phyloP scores from a whole-genome alignment of 2,329 filamentous ascomycete species.

The Colletotrichum endophyticum region DNA sequence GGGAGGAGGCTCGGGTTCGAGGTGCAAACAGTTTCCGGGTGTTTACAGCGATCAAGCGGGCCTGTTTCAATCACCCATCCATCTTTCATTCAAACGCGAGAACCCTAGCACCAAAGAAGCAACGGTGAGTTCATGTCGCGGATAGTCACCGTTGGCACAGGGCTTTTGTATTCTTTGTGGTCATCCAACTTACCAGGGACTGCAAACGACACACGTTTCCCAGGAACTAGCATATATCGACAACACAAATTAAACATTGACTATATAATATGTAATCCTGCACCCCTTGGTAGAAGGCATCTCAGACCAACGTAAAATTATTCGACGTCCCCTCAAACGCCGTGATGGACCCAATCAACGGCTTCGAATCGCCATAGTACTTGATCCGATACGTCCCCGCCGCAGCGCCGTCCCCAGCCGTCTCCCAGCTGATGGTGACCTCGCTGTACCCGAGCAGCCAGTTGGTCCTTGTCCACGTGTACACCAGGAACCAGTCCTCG shows the following conservation, averaged over 20 bases:
- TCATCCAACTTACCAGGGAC: background rate
- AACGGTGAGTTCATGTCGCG: background rate
- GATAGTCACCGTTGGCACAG: background rate
- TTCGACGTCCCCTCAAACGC: slow-evolving; percentile 73
- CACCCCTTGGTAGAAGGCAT: background rate
- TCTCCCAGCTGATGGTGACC: slow-evolving; percentile 82
- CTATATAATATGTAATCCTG: background rate
- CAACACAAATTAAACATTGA: background rate
- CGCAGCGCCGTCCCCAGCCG: slow-evolving; percentile 48
- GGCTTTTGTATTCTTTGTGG: background rate
- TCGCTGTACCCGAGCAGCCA: slow-evolving; percentile 75
- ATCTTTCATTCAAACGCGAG: background rate
- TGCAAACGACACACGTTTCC: background rate
- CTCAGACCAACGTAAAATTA: slow-evolving; percentile 47
- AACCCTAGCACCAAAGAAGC: background rate
- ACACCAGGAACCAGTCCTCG: slow-evolving; percentile 83
- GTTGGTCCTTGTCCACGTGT: slow-evolving; percentile 77
- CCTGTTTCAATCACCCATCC: background rate
- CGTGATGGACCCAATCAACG: slow-evolving; percentile 61
- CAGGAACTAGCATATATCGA: background rate
- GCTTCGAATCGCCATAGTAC: slow-evolving; percentile 87
- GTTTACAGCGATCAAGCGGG: background rate
- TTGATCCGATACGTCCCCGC: slow-evolving; percentile 76
- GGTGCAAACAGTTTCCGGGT: background rate
- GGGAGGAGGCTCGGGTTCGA: background rate